Evolutionary conservation across 495 filamentous ascomycete species (phyloP).

Genomic region (Xylaria palmicola): DNA sequence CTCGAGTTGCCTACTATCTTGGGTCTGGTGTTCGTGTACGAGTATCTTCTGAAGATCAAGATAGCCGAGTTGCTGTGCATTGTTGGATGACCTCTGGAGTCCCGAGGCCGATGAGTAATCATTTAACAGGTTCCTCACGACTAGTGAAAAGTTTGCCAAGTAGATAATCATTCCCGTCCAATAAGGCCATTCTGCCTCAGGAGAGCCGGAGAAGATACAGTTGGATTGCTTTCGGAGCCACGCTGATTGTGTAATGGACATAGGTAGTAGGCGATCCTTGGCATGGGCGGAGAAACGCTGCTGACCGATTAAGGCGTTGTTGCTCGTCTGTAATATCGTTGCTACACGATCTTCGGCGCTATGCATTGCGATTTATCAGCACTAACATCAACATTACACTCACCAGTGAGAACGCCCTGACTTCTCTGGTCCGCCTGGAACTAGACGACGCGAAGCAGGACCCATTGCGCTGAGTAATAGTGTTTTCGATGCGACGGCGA

Average conservation of each 20-base stretch:
- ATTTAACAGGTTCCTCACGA: neutral
- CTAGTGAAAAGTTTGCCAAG: neutral
- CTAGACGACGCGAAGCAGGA: neutral
- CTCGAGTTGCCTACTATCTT: no score
- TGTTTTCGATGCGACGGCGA: no score
- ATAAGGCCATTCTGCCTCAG: neutral
- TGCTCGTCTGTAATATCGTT: neutral
- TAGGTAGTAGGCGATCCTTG: neutral
- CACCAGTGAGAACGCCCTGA: neutral
- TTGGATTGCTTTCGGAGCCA: neutral
- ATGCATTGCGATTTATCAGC: neutral
- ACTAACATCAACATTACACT: neutral
- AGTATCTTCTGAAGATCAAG: no score
- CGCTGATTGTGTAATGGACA: neutral
- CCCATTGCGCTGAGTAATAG: neutral
- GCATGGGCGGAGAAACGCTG: no score
- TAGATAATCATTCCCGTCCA: neutral
- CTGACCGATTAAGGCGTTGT: no score
- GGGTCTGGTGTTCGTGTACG: no score
- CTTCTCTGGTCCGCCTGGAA: neutral
- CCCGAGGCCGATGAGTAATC: constrained; percentile 1
- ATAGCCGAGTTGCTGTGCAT: no score
- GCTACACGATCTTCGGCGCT: neutral
- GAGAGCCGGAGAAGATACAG: neutral
- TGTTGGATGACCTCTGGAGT: neutral